A percentile compares a stretch with the other conserved stretches of the same genome.
Evolutionary conservation across 2,329 filamentous ascomycete genomes (phyloP).

Genomic region (Monosporascus sp.): DNA sequence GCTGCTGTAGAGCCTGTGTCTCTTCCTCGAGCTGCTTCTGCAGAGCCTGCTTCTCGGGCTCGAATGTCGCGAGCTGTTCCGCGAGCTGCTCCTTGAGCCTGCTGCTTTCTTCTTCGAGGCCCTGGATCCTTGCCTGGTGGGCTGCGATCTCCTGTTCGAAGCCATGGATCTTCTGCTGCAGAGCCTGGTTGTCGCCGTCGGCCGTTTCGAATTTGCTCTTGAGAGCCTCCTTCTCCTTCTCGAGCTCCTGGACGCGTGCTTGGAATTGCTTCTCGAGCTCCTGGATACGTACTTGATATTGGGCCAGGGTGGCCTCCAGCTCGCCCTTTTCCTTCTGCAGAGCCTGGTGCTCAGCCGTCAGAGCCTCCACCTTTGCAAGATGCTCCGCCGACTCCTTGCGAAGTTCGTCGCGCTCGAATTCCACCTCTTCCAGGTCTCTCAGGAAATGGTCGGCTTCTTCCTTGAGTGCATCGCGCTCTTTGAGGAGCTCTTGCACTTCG

Average conservation of each 20-base stretch:
- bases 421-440: conserved; percentile 10
- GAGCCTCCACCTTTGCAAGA: background rate
- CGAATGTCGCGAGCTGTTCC: conserved; percentile 9
- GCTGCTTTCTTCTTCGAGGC: conserved; percentile 14
- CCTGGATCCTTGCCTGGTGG: conserved; percentile 21
- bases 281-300: background rate
- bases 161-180: conserved; percentile 20
- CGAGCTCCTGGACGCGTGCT: conserved; percentile 12
- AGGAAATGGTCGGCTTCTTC: conserved; percentile 12
- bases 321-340: conserved; percentile 12
- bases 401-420: background rate
- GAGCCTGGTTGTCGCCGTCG: conserved; percentile 19
- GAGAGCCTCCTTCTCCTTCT: conserved; percentile 23
- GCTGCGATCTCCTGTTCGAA: conserved; percentile 23
- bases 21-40: conserved; percentile 2
- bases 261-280: conserved; percentile 11
- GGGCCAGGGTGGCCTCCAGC: conserved; percentile 4
- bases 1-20: conserved; percentile 10
- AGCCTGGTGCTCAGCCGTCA: background rate
- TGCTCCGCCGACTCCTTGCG: background rate
- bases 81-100: conserved; percentile 11
- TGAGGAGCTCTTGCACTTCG: conserved; percentile 19
- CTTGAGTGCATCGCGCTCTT: conserved; percentile 18
- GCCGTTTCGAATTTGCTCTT: conserved; percentile 19
- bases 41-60: conserved; percentile 5